These are phyloP conservation scores for Helminthosporium solani DNA, from an alignment of 2,329 filamentous ascomycete species.

Conservation along the genomic window DNA sequence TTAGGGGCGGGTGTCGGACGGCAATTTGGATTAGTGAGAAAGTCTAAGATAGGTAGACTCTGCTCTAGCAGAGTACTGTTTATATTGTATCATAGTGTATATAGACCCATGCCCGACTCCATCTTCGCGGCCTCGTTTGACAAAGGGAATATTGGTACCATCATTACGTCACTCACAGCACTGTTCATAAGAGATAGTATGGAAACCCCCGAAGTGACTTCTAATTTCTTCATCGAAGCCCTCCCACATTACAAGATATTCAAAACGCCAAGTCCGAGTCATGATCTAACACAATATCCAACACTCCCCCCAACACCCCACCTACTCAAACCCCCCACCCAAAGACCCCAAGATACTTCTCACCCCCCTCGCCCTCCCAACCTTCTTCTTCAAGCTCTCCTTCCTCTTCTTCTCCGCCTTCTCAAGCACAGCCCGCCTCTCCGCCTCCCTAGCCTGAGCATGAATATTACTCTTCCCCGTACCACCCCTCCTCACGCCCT, in stretches of 20 bases:
- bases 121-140: background rate
- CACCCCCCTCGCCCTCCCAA: constrained; percentile 29
- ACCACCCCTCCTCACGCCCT: constrained; percentile 49
- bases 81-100: background rate
- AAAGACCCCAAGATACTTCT: constrained; percentile 37
- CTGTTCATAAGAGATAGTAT: too few relatives aligned
- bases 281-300: background rate
- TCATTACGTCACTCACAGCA: too few relatives aligned
- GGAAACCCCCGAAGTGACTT: too few relatives aligned
- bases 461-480: constrained; percentile 62
- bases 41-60: too few relatives aligned
- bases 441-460: constrained; percentile 59
- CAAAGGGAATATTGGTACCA: background rate
- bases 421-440: constrained; percentile 54
- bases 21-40: constrained; percentile 90
- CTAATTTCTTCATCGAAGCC: too few relatives aligned
- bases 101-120: background rate
- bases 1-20: constrained; percentile 83
- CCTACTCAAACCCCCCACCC: constrained; percentile 40
- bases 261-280: background rate
- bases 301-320: background rate
- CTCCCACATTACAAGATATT: too few relatives aligned
- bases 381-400: constrained; percentile 50
- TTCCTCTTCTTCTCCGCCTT: constrained; percentile 54
- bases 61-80: too few relatives aligned